Base-by-base conservation (phyloP, 495 filamentous ascomycete genomes). In the Penicillium ucsense region DNA sequence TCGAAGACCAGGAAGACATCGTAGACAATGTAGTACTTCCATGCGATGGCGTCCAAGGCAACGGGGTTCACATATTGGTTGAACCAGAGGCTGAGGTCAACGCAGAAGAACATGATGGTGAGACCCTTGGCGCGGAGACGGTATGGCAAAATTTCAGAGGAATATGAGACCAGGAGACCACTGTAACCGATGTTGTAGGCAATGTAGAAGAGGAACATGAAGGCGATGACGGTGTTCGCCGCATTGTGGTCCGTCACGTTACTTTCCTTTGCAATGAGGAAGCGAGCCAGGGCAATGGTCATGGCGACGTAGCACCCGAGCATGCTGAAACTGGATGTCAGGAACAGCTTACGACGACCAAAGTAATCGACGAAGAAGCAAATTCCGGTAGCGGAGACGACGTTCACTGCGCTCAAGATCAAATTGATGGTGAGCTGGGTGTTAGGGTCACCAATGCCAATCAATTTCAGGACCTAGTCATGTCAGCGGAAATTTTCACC, bases 121-220 rank as follows among this genome's bases (percentile, higher is more conserved):
- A 80, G 43, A 81, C 79, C 82, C 69, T 85, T 88, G 36, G 81
- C 79, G 12, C 82, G 77, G 42, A 86, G 68, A 43, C 76, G 75
- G 66, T 81, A 88, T 0, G 80, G 82, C 10, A 83, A 63, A 31
- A 86, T 76, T 67, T 86, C 83, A 40, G 81, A 69, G 2, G 76
- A 74, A 52, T 84, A 84, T 27, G 80, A 76, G 37, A 83, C 76
- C 30, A 84, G 65, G 47, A 85, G 59, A 35, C 79, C 76, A 8
- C 75, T 79, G 63, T 74, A 81, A 31, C 73, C 76, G 46, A 81
- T 79, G 46, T 77, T 76, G 61, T 80, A 82, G 43, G 70, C 72
- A 53, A 70, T 53, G 56, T 64, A 57, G 60, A 79, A 84, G 30
- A 83, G 51, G 71, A 79, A 83, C 54, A 82, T 80, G 45, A 81